Conservation (phyloP, 208 protist species). For the Leishmania braziliensis region DNA sequence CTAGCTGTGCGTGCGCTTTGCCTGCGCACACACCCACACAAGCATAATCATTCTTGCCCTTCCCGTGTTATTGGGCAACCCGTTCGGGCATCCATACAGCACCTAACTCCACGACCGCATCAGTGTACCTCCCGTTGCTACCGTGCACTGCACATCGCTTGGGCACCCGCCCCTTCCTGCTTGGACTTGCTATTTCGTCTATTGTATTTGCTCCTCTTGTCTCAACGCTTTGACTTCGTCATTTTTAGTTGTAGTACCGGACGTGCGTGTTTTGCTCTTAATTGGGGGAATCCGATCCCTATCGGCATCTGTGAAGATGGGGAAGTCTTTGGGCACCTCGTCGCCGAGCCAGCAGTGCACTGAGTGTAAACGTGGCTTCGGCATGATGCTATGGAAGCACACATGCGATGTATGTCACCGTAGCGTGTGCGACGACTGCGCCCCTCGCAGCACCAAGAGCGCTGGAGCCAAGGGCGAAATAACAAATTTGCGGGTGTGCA, state of each 20-base stretch:
- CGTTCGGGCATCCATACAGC: background rate
- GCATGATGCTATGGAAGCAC: constrained; percentile 55
- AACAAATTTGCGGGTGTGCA: constrained; percentile 29
- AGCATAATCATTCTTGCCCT: background rate
- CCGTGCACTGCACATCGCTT: background rate
- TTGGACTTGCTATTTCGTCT: background rate
- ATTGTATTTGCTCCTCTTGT: background rate
- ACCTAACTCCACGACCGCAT: background rate
- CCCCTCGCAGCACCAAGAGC: constrained; percentile 29
- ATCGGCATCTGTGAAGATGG: background rate
- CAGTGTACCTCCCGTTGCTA: background rate
- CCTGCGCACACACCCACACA: background rate
- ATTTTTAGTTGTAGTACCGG: background rate
- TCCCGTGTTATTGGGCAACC: background rate
- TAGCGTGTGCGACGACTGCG: constrained; percentile 72
- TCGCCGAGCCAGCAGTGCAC: constrained; percentile 34
- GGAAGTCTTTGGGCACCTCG: background rate
- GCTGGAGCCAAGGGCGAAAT: constrained; percentile 13
- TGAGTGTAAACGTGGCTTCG: constrained; percentile 52
- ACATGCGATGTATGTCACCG: constrained; percentile 49
- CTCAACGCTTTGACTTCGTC: background rate
- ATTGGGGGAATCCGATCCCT: background rate
- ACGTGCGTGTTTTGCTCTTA: background rate
- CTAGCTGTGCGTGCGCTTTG: background rate
- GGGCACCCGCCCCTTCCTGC: background rate